These are phyloP conservation scores for Chalciporus sphaerocephalus DNA, from an alignment of 768 basidiomycete genomes.

Conservation along the genomic window DNA sequence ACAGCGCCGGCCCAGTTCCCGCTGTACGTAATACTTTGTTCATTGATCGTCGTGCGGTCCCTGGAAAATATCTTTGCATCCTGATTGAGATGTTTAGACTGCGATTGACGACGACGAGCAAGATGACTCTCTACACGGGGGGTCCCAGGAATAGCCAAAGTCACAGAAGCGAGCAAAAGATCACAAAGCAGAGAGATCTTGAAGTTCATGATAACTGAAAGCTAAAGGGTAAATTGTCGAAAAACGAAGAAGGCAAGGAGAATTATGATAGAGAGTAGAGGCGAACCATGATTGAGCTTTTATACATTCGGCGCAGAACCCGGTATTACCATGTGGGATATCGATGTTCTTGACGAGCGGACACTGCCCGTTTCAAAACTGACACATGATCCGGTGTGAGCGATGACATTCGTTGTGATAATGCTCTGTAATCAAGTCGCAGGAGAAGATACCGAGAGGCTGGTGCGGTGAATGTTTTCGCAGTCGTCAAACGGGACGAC, in stretches of 20 bases:
- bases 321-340: too few species aligned
- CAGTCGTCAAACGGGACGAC: too few species aligned
- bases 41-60: too few species aligned
- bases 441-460: too few species aligned
- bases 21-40: slow-evolving; percentile 16
- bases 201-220: slow-evolving; percentile 15
- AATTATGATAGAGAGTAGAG: background rate
- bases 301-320: too few species aligned
- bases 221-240: background rate
- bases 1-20: slow-evolving; percentile 20
- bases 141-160: slow-evolving; percentile 15
- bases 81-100: background rate
- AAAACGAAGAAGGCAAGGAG: background rate
- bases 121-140: slow-evolving; percentile 9
- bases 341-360: too few species aligned
- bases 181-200: slow-evolving; percentile 10
- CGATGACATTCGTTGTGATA: too few species aligned
- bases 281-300: slow-evolving; percentile 2
- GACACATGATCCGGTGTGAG: too few species aligned
- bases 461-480: too few species aligned
- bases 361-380: too few species aligned
- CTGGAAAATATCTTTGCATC: background rate
- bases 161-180: slow-evolving; percentile 18
- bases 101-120: slow-evolving; percentile 16
- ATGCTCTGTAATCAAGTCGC: too few species aligned